A percentile compares a stretch with the other conserved stretches of the same genome.
Conservation (phyloP, 1,284 basidiomycete genomes). For the Ganoderma lucidum region DNA sequence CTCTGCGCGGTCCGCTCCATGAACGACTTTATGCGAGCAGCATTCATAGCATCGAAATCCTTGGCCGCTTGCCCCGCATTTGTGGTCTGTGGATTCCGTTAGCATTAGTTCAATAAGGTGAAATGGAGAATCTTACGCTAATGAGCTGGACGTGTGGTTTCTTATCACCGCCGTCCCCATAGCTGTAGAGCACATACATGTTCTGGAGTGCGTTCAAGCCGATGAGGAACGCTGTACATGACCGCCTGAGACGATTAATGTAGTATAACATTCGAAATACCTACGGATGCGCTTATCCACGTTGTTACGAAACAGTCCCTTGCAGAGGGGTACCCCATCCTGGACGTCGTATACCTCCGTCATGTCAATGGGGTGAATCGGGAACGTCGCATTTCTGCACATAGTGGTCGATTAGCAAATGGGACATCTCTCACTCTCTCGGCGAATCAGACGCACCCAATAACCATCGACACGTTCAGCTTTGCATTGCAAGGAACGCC, state of each 20-base stretch:
- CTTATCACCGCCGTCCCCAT: background rate
- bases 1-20: background rate
- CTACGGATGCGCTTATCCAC: slow-evolving; percentile 7
- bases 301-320: slow-evolving; percentile 15
- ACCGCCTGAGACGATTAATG: background rate
- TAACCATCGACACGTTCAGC: slow-evolving; percentile 17
- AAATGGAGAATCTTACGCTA: slow-evolving; percentile 4
- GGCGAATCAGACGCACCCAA: slow-evolving; percentile 13
- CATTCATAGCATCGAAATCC: background rate
- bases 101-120: background rate
- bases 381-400: slow-evolving; percentile 3
- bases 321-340: slow-evolving; percentile 18
- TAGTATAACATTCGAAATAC: background rate
- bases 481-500: slow-evolving; percentile 16
- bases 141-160: slow-evolving; percentile 14
- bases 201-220: slow-evolving; percentile 20
- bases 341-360: slow-evolving; percentile 19
- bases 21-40: slow-evolving; percentile 1
- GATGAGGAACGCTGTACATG: slow-evolving; percentile 18
- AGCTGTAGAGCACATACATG: slow-evolving; percentile 13
- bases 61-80: background rate
- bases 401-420: background rate
- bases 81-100: background rate
- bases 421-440: background rate
- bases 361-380: slow-evolving; percentile 22